Base-by-base conservation (phyloP, 2,329 filamentous ascomycete genomes). In the Chaetomium strumarium region DNA sequence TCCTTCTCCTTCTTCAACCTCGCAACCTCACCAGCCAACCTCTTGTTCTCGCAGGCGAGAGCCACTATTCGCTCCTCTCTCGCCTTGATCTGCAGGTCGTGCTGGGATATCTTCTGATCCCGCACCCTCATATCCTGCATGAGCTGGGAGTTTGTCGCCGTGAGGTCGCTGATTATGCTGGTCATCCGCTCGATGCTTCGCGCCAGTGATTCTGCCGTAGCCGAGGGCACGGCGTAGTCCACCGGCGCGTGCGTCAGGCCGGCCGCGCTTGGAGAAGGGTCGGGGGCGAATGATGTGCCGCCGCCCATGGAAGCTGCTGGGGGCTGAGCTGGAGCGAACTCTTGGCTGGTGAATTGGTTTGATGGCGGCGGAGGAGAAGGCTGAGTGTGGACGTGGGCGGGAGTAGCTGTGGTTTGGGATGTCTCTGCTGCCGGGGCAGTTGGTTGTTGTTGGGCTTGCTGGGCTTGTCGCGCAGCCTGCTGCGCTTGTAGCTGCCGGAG, bases 131-230 rank as follows among this genome's bases (percentile, higher is more conserved):
- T 11, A 13, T 57, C 52, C 49, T 39, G 41, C 41, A 52, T 5
- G 24, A 57, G 38, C 46, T 13, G 52, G 8, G 49, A 13, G 36
- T 55, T 57, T 30, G 55, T 34, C 3, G 49, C 49, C 12, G 52
- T 42, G n/a, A 57, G 36, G 30, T 57, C 55, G 20, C 17, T 39
- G 8, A 57, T 38, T 5, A 47, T 20, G 11, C 16, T 38, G 13
- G 55, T 36, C n/a, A 57, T 36, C 10, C 55, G 41, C 24, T 55
- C 55, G 19, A 57, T 42, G 30, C 46, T 52, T 2, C 52, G 37
- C 11, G 49, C 52, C 38, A 57, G 43, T 7, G 52, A 17, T 12
- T 53, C 55, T n/a, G 37, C 39, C 13, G 47, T 44, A 14, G 51
- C 46, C 2, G 46, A 14, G 41, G 42, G 8, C n/a, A 42, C 36